Conservation (phyloP, 2,329 filamentous ascomycete genomes). For the Albifimbria verrucaria region DNA sequence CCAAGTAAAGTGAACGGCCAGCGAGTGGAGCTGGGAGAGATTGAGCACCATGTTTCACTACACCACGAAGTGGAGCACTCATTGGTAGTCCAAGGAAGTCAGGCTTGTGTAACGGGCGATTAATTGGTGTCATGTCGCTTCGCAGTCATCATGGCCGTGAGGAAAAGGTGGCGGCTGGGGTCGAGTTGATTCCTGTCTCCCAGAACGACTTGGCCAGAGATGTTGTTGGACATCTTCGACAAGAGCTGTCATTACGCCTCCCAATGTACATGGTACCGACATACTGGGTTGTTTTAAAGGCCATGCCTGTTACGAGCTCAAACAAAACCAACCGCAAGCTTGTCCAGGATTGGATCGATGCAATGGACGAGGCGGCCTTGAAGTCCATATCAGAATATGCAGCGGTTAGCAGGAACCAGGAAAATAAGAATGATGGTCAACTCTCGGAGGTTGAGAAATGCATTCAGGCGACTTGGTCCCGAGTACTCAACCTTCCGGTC, state of each 20-base stretch:
- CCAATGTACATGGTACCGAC: conserved; percentile 6
- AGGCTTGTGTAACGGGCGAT: conserved; percentile 10
- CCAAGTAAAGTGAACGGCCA: conserved; percentile 20
- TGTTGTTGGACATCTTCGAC: conserved; percentile 2
- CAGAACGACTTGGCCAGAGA: background rate
- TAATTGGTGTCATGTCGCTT: conserved; percentile 12
- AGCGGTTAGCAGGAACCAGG: conserved; percentile 1
- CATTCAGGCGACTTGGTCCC: background rate
- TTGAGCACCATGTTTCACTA: conserved; percentile 10
- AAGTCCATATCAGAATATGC: too few species aligned
- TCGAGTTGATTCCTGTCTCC: conserved; percentile 1
- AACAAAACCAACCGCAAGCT: conserved; percentile 4
- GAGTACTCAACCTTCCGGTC: background rate
- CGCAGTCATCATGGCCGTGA: background rate
- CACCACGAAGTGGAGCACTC: conserved; percentile 5
- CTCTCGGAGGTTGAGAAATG: background rate
- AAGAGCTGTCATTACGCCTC: background rate
- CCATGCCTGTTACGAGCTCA: conserved; percentile 5
- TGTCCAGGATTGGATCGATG: conserved; percentile 3
- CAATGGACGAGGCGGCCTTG: background rate
- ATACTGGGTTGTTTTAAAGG: conserved; percentile 1
- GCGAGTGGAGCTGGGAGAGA: conserved; percentile 17
- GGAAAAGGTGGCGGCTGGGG: background rate
- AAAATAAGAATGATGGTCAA: conserved; percentile 2
- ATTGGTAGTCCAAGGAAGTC: conserved; percentile 14